A percentile compares a stretch with the other conserved stretches of the same genome.
Conservation (phyloP, 306 rosid species). For the Glycine tomentella region DNA sequence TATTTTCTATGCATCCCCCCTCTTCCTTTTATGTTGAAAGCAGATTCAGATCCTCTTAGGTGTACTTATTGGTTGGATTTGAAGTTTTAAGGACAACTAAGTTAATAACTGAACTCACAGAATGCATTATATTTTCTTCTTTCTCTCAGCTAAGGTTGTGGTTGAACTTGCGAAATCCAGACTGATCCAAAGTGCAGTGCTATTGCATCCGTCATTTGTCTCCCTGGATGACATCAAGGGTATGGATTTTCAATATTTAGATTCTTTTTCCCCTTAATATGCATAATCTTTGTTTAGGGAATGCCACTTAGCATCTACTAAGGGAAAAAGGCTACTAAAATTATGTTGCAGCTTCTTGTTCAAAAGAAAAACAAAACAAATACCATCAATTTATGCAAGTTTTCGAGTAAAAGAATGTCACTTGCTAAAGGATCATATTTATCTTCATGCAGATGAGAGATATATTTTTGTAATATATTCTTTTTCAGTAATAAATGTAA, state of each 20-base stretch:
- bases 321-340: background rate
- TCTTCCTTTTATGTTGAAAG: background rate
- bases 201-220: conserved; percentile 74
- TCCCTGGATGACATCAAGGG: conserved; percentile 72
- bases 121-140: conserved; percentile 3
- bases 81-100: background rate
- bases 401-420: background rate
- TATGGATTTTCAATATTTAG: conserved; percentile 47
- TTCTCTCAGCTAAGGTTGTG: conserved; percentile 73
- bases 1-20: conserved; percentile 4
- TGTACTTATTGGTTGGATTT: conserved; percentile 17
- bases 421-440: background rate
- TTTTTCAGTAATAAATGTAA: background rate
- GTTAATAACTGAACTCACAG: conserved; percentile 7
- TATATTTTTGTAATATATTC: background rate
- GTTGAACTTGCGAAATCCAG: conserved; percentile 62
- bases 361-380: background rate
- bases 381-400: conserved; percentile 16
- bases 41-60: conserved; percentile 10
- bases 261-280: conserved; percentile 9
- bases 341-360: conserved; percentile 12
- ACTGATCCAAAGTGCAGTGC: conserved; percentile 65
- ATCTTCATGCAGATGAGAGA: background rate
- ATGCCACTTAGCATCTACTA: conserved; percentile 14
- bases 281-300: background rate